Conservation (phyloP, 306 rosid species). For the Delonix regia region DNA sequence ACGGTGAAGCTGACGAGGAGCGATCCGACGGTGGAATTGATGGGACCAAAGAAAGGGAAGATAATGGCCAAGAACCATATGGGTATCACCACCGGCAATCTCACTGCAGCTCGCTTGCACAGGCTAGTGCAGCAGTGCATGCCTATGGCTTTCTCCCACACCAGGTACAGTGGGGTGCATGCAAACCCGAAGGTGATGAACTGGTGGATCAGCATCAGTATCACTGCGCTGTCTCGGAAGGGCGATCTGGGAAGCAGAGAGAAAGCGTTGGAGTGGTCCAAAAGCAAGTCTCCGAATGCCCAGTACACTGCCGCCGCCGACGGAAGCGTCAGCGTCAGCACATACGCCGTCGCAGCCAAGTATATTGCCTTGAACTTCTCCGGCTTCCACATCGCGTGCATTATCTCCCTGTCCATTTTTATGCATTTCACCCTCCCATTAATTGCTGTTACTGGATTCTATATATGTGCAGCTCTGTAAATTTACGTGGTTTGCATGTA, state of each 20-base stretch:
- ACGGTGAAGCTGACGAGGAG: conserved; percentile 99
- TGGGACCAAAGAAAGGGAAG: conserved; percentile 94
- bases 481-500: too few species aligned
- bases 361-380: conserved; percentile 79
- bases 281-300: conserved; percentile 87
- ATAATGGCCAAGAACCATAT: conserved; percentile 86
- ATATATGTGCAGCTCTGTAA: too few species aligned
- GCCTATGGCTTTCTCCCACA: conserved; percentile 87
- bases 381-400: conserved; percentile 93
- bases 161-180: conserved; percentile 84
- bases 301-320: conserved; percentile 84
- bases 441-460: too few species aligned
- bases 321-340: conserved; percentile 79
- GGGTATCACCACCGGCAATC: conserved; percentile 81
- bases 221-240: conserved; percentile 77
- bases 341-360: conserved; percentile 69
- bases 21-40: conserved; percentile 97
- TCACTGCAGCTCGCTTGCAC: conserved; percentile 78
- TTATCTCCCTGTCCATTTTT: conserved; percentile 67
- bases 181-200: conserved; percentile 93
- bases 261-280: conserved; percentile 81
- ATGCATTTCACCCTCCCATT: too few species aligned
- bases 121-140: conserved; percentile 76
- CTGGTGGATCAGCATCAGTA: conserved; percentile 87
- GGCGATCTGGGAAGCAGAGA: conserved; percentile 74